phyloP scores from a whole-genome alignment of 2,329 filamentous ascomycete genomes.

The Chalara sp. region DNA sequence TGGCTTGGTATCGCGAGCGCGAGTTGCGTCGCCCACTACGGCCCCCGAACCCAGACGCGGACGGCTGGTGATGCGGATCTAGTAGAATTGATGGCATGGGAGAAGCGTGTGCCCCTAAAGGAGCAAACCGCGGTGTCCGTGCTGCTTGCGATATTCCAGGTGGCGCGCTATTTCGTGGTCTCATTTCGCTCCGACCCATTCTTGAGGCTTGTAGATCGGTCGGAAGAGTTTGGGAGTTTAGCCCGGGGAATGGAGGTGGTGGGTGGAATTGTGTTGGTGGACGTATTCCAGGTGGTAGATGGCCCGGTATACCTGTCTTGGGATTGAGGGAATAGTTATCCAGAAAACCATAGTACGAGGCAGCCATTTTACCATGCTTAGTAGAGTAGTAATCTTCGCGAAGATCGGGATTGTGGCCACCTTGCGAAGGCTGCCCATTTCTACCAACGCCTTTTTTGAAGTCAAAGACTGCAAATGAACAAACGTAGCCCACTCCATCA shows the following conservation, averaged over 20 bases:
- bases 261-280: conserved; percentile 62
- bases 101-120: conserved; percentile 27
- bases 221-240: conserved; percentile 55
- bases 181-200: conserved; percentile 37
- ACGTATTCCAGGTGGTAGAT: conserved; percentile 47
- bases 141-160: conserved; percentile 26
- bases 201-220: conserved; percentile 49
- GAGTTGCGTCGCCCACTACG: conserved; percentile 41
- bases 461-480: conserved; percentile 94
- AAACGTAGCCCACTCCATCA: conserved; percentile 91
- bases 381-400: conserved; percentile 90
- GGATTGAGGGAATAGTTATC: conserved; percentile 82
- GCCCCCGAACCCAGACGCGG: conserved; percentile 36
- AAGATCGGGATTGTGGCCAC: conserved; percentile 40
- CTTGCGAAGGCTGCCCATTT: conserved; percentile 32
- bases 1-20: conserved; percentile 39
- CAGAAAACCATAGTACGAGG: conserved; percentile 90
- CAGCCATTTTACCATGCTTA: conserved; percentile 97
- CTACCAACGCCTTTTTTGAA: conserved; percentile 76
- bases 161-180: conserved; percentile 35
- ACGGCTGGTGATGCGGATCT: conserved; percentile 69
- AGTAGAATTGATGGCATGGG: conserved; percentile 68
- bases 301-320: conserved; percentile 57
- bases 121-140: conserved; percentile 38
- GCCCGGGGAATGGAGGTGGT: conserved; percentile 66